Conservation (phyloP, 2,329 filamentous ascomycete species). For the Cladosporium halotolerans region DNA sequence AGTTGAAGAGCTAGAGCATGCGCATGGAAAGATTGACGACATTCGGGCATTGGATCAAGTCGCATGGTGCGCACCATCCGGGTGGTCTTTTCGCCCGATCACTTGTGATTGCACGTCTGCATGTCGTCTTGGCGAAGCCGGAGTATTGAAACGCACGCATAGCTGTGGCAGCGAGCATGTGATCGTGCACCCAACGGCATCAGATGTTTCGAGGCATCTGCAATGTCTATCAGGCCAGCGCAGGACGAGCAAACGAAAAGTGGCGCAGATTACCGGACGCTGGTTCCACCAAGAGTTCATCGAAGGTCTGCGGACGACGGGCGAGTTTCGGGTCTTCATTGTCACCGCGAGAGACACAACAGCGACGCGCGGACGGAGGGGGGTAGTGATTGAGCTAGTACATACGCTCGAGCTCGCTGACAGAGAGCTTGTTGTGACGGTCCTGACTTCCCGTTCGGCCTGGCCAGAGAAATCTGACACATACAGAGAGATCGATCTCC, state of each 20-base stretch:
- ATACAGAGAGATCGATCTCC: not conserved
- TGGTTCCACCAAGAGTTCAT: not conserved
- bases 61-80: not conserved
- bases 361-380: no score
- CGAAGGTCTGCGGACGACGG: not conserved
- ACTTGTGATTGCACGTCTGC: not conserved
- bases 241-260: not conserved
- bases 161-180: not conserved
- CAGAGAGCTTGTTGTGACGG: not conserved
- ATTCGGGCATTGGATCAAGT: not conserved
- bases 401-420: no score
- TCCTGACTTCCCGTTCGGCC: not conserved
- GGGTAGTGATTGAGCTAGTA: no score
- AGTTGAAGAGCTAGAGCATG: no score
- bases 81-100: not conserved
- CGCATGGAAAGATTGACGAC: not conserved
- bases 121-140: not conserved
- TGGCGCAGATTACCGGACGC: not conserved
- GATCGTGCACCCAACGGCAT: not conserved
- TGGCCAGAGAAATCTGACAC: not conserved
- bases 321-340: not conserved
- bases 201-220: not conserved
- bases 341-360: no score
- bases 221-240: not conserved
- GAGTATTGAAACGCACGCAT: not conserved